These are phyloP conservation scores for Elasticomyces elasticus DNA, from an alignment of 495 filamentous ascomycete genomes.

Conservation along the genomic window DNA sequence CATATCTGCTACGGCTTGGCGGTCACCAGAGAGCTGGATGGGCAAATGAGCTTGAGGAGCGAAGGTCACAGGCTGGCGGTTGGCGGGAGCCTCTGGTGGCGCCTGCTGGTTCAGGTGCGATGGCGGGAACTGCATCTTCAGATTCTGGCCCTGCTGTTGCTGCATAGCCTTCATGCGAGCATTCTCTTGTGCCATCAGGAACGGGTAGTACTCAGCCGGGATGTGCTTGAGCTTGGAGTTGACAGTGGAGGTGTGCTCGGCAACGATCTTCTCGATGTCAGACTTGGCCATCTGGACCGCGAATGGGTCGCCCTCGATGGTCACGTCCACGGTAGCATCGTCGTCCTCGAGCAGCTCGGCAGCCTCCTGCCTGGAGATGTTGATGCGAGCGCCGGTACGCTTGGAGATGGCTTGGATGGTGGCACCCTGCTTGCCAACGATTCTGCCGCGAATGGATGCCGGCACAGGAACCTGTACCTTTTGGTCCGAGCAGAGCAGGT, in stretches of 20 bases:
- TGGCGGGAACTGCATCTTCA: conserved; percentile 74
- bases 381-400: conserved; percentile 75
- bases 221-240: conserved; percentile 67
- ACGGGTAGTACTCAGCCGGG: conserved; percentile 88
- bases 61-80: conserved; percentile 58
- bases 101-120: conserved; percentile 60
- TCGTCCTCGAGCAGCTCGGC: conserved; percentile 40
- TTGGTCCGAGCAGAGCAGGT: conserved; percentile 71
- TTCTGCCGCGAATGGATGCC: conserved; percentile 65
- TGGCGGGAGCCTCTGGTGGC: conserved; percentile 53
- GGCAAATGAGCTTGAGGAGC: conserved; percentile 52
- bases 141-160: conserved; percentile 50
- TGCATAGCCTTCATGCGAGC: conserved; percentile 52
- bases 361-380: conserved; percentile 71
- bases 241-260: conserved; percentile 72
- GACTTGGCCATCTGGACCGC: conserved; percentile 68
- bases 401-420: conserved; percentile 79
- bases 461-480: conserved; percentile 68
- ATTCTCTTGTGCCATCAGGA: conserved; percentile 79
- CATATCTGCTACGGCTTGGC: conserved; percentile 67
- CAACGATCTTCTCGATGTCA: conserved; percentile 74
- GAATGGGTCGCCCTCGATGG: conserved; percentile 82
- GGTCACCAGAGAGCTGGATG: conserved; percentile 80
- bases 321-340: conserved; percentile 74
- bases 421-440: conserved; percentile 86